Percentiles rank a stretch among this genome's conserved stretches.
Conservation (phyloP, 129 eudicot genomes). For the Scalesia atractyloides region DNA sequence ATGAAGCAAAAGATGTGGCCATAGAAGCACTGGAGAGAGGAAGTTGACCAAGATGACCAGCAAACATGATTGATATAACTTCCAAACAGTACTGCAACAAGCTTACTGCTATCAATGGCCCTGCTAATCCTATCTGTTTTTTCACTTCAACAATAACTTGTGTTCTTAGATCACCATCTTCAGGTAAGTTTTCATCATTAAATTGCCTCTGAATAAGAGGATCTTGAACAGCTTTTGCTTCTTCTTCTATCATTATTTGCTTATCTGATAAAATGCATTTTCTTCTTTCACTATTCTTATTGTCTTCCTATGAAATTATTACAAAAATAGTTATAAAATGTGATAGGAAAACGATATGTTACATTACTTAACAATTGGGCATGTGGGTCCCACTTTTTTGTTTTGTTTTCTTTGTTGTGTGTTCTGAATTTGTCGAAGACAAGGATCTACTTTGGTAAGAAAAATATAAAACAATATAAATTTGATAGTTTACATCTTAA, state of each 20-base stretch:
- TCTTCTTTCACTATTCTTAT: not conserved
- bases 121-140: conserved; percentile 55
- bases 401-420: conserved; percentile 5
- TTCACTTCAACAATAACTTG: conserved; percentile 51
- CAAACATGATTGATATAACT: conserved; percentile 69
- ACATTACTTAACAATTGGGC: conserved; percentile 1
- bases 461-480: too few species aligned
- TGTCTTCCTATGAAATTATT: too few species aligned
- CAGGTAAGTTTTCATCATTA: conserved; percentile 22
- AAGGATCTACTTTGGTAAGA: too few species aligned
- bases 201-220: conserved; percentile 36
- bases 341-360: conserved; percentile 12
- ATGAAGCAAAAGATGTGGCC: conserved; percentile 78
- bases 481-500: too few species aligned
- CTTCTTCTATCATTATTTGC: conserved; percentile 38
- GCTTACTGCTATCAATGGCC: conserved; percentile 72
- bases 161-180: conserved; percentile 23
- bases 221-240: conserved; percentile 25
- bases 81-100: conserved; percentile 60
- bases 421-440: too few species aligned
- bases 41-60: conserved; percentile 68
- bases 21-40: conserved; percentile 77
- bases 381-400: conserved; percentile 23
- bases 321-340: not conserved
- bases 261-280: not conserved